Conservation (phyloP, 2,329 filamentous ascomycete genomes). For the Aspergillus sojae region DNA sequence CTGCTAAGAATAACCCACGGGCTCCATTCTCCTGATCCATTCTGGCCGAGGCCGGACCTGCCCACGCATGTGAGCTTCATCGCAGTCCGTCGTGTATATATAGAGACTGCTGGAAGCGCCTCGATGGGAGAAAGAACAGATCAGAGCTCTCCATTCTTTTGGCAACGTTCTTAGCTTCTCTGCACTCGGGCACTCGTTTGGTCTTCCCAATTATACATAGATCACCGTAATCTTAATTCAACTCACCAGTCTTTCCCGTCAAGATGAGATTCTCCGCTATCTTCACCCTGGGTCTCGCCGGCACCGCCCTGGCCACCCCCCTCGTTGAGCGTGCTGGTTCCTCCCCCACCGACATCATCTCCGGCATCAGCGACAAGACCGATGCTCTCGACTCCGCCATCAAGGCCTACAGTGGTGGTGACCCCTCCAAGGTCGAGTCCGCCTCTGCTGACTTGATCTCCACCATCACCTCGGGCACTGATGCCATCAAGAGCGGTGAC, state of each 20-base stretch:
- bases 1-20: constrained; percentile 12
- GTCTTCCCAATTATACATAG: constrained; percentile 5
- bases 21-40: constrained; percentile 13
- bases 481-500: constrained; percentile 23
- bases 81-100: constrained; percentile 15
- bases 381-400: constrained; percentile 26
- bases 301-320: constrained; percentile 26
- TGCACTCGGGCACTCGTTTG: constrained; percentile 26
- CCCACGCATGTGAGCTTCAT: constrained; percentile 17
- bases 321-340: constrained; percentile 18
- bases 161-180: constrained; percentile 12
- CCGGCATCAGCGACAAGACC: constrained; percentile 23
- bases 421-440: constrained; percentile 20
- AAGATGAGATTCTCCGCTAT: constrained; percentile 30
- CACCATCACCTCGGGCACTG: constrained; percentile 30
- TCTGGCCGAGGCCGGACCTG: constrained; percentile 5
- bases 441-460: constrained; percentile 28
- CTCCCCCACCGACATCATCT: constrained; percentile 23
- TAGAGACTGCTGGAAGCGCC: constrained; percentile 7
- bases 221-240: constrained; percentile 15
- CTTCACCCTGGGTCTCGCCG: constrained; percentile 27
- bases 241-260: constrained; percentile 16
- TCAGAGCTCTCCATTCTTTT: constrained; percentile 20
- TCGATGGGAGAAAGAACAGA: constrained; percentile 11
- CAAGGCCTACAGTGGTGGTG: constrained; percentile 29